These are phyloP conservation scores for Arctostaphylos glauca DNA, from an alignment of 148 eudicot genomes.

Conservation along the genomic window DNA sequence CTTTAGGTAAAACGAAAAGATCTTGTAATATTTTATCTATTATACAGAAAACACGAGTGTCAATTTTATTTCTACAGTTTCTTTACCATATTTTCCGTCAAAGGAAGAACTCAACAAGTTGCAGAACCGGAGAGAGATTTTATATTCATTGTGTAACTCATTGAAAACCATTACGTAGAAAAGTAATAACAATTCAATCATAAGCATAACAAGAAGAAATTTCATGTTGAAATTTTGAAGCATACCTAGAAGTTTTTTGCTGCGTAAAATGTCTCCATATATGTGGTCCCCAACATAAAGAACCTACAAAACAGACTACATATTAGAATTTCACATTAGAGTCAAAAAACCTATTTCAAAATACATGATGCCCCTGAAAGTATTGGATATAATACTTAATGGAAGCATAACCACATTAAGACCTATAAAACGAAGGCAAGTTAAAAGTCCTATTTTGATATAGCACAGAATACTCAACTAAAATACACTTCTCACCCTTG, in stretches of 20 bases:
- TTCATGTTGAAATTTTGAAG: background rate
- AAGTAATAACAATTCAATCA: constrained; percentile 1
- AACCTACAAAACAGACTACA: constrained; percentile 50
- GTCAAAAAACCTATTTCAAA: background rate
- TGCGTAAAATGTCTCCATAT: constrained; percentile 92
- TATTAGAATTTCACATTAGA: background rate
- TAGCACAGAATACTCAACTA: background rate
- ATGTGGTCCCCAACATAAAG: constrained; percentile 97
- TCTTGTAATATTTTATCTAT: background rate
- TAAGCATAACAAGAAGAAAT: background rate
- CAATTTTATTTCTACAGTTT: background rate
- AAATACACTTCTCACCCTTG: background rate
- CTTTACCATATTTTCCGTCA: background rate
- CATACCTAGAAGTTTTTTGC: constrained; percentile 91
- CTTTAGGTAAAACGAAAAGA: background rate
- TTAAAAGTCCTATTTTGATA: background rate
- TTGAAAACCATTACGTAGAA: background rate
- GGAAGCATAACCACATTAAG: background rate
- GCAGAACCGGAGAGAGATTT: background rate
- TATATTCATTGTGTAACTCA: background rate
- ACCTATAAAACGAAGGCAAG: background rate
- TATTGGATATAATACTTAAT: background rate
- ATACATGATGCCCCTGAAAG: background rate
- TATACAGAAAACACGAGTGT: background rate
- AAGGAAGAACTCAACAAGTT: background rate